These are phyloP conservation scores for Beta macrorhiza DNA, from an alignment of 179 eudicot species.

Conservation along the genomic window DNA sequence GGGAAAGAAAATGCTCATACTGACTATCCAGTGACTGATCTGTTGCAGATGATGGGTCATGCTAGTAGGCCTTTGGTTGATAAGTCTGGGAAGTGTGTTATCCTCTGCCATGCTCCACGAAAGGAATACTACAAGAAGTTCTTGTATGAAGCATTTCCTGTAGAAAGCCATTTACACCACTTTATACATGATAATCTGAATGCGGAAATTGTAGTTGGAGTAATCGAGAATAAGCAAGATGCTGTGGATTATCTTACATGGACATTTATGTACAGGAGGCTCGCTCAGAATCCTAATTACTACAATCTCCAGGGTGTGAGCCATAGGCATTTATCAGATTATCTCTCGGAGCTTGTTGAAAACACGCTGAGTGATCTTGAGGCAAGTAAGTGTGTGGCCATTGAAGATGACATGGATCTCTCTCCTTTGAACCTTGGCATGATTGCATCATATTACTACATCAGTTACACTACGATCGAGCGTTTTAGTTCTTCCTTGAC, in stretches of 20 bases:
- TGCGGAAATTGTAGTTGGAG: slow-evolving; percentile 85
- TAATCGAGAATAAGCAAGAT: slow-evolving; percentile 85
- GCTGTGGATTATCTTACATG: slow-evolving; percentile 97
- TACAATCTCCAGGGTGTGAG: slow-evolving; percentile 98
- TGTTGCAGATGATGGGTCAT: slow-evolving; percentile 98
- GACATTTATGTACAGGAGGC: slow-evolving; percentile 97
- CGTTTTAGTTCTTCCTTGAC: slow-evolving; percentile 86
- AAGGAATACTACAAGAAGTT: slow-evolving; percentile 93
- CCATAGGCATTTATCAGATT: slow-evolving; percentile 91
- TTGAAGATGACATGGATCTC: slow-evolving; percentile 76
- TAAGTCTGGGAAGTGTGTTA: slow-evolving; percentile 84
- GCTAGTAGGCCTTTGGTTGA: slow-evolving; percentile 93
- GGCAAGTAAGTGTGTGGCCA: slow-evolving; percentile 79
- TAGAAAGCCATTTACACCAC: slow-evolving; percentile 93
- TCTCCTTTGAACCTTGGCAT: slow-evolving; percentile 83
- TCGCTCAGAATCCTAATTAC: slow-evolving; percentile 95
- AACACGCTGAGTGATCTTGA: slow-evolving; percentile 74
- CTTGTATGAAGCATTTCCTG: slow-evolving; percentile 92
- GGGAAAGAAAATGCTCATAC: slow-evolving; percentile 89
- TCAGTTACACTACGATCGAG: slow-evolving; percentile 92
- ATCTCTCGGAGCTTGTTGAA: slow-evolving; percentile 93
- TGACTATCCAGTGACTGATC: slow-evolving; percentile 90
- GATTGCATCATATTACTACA: slow-evolving; percentile 91
- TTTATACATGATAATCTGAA: slow-evolving; percentile 84
- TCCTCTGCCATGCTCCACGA: slow-evolving; percentile 90